Percentiles rank a stretch among this genome's conserved stretches.
These are phyloP conservation scores for Sporothrix phasma DNA, from an alignment of 2,329 filamentous ascomycete species.

Conservation along the genomic window DNA sequence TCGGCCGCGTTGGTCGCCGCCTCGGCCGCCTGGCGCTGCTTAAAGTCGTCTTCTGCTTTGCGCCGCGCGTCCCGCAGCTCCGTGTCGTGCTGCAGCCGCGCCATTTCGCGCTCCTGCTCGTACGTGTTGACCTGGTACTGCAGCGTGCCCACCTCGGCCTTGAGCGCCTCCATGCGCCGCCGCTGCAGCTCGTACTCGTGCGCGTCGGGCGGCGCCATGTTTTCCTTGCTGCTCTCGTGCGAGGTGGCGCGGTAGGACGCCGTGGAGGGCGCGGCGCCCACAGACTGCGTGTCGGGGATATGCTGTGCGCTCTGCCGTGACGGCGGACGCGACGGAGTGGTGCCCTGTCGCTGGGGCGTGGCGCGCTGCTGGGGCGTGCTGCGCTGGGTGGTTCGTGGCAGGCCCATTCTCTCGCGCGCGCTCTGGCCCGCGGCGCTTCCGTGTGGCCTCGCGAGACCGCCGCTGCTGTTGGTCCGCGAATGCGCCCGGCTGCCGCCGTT, in stretches of 20 bases:
- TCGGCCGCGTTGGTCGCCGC: slow-evolving; percentile 40
- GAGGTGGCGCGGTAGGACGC: slow-evolving; percentile 38
- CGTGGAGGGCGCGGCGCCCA: slow-evolving; percentile 13
- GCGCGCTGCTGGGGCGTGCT: slow-evolving; percentile 15
- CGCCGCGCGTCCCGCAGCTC: slow-evolving; percentile 72
- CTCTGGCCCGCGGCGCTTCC: neutral
- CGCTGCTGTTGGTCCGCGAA: slow-evolving; percentile 21
- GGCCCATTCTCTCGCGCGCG: slow-evolving; percentile 18
- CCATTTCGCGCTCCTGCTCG: slow-evolving; percentile 79
- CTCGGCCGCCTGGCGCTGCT: slow-evolving; percentile 52
- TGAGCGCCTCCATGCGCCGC: slow-evolving; percentile 62
- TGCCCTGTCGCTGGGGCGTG: slow-evolving; percentile 15
- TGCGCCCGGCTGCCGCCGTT: slow-evolving; percentile 2
- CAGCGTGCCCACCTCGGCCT: slow-evolving; percentile 79
- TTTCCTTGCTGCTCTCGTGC: slow-evolving; percentile 50
- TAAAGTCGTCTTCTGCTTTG: slow-evolving; percentile 78
- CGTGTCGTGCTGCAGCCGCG: slow-evolving; percentile 66
- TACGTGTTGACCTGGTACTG: slow-evolving; percentile 79
- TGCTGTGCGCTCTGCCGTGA: slow-evolving; percentile 22
- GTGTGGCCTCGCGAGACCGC: slow-evolving; percentile 21
- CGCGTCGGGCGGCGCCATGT: slow-evolving; percentile 48
- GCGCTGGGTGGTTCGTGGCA: slow-evolving; percentile 21
- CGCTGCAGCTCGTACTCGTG: slow-evolving; percentile 49
- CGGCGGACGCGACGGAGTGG: slow-evolving; percentile 15
- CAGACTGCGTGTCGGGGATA: slow-evolving; percentile 17